Conservation (phyloP, 129 eudicot species). For the Arctium minus region DNA sequence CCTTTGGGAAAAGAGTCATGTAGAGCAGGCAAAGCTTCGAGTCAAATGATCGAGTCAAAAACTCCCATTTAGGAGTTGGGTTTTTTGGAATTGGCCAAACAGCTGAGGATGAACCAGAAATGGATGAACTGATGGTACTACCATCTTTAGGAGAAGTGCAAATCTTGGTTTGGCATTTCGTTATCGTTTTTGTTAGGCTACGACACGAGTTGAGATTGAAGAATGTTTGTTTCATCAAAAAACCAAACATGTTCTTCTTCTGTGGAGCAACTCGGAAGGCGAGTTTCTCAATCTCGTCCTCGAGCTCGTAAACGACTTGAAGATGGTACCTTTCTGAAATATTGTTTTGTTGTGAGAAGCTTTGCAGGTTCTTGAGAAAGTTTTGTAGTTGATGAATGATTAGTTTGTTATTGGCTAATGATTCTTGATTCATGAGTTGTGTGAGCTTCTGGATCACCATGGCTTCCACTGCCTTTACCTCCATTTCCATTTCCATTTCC, state of each 20-base stretch:
- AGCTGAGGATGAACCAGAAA: background rate
- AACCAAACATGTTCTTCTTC: conserved; percentile 29
- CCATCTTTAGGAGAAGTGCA: background rate
- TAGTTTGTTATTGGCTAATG: conserved; percentile 23
- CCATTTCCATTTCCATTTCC: conserved; percentile 38
- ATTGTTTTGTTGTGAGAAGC: background rate
- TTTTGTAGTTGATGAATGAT: conserved; percentile 21
- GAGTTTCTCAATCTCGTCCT: conserved; percentile 39
- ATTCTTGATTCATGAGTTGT: conserved; percentile 26
- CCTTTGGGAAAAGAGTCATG: conserved; percentile 49
- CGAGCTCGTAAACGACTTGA: conserved; percentile 23
- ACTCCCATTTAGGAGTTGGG: background rate
- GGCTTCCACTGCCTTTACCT: conserved; percentile 34
- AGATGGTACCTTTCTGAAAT: conserved; percentile 16
- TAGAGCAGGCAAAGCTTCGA: conserved; percentile 46
- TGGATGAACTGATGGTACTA: background rate
- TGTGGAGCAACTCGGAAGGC: conserved; percentile 23
- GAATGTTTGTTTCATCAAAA: conserved; percentile 27
- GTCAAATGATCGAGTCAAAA: conserved; percentile 17
- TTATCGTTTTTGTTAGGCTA: conserved; percentile 32
- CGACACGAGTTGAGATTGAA: conserved; percentile 33
- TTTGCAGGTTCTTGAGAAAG: conserved; percentile 19
- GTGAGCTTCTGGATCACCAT: conserved; percentile 44
- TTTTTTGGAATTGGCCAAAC: conserved; percentile 7
- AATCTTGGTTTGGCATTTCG: background rate